A percentile compares a stretch with the other conserved stretches of the same genome.
Evolutionary conservation across 257 asterid genomes (phyloP).

Genomic region (Parsonsia alboflavescens): DNA sequence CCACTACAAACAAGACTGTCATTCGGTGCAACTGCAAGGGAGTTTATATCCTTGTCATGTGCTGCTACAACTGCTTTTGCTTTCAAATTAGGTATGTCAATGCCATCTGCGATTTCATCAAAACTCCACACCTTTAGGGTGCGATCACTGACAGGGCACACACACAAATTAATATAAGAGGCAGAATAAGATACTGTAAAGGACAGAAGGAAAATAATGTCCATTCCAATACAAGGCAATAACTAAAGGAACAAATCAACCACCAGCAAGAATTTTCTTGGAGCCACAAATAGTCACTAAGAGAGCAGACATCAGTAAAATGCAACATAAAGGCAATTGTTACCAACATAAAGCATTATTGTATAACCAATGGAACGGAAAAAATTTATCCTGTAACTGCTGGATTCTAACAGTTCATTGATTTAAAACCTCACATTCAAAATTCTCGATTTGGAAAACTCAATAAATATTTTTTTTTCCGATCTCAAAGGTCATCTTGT

Average conservation of each 20-base stretch:
- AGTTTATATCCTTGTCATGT: constrained; percentile 94
- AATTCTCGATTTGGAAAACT: neutral
- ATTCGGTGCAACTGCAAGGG: constrained; percentile 85
- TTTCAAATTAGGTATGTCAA: constrained; percentile 51
- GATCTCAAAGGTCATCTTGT: neutral
- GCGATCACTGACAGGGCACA: constrained; percentile 59
- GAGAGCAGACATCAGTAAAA: neutral
- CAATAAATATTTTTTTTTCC: neutral
- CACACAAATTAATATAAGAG: constrained; percentile 8
- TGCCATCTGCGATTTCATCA: constrained; percentile 49
- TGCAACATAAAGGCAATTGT: neutral
- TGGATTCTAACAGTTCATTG: neutral
- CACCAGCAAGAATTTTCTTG: neutral
- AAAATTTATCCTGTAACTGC: neutral
- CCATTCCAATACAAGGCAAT: neutral
- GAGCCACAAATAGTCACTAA: neutral
- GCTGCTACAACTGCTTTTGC: constrained; percentile 88
- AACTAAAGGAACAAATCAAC: neutral
- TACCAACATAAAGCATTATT: neutral
- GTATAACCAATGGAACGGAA: neutral
- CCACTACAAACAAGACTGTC: constrained; percentile 98
- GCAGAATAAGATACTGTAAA: neutral
- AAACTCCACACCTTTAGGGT: constrained; percentile 88
- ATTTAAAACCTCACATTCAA: neutral
- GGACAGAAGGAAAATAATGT: neutral